phyloP scores from a whole-genome alignment of 352 stramenopile genomes.

The Phytopythium oedochilum region DNA sequence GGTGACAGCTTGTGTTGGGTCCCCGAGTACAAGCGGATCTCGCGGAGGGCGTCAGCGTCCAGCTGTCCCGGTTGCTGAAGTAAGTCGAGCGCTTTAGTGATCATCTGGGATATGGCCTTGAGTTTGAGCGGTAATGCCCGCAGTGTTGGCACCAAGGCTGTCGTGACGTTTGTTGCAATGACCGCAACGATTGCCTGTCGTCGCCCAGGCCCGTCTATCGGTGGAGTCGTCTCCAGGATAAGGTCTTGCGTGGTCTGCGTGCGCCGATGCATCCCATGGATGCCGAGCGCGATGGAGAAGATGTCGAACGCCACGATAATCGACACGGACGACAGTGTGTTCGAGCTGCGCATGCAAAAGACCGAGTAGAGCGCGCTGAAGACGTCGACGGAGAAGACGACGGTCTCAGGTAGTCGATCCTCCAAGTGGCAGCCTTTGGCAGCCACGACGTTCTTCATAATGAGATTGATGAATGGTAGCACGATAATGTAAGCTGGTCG shows the following conservation, averaged over 20 bases:
- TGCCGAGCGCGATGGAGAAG: conserved; percentile 9
- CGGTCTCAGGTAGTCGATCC: conserved; percentile 18
- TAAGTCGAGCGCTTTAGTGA: conserved; percentile 11
- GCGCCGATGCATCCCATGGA: conserved; percentile 17
- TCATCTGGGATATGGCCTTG: conserved; percentile 10
- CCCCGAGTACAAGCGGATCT: conserved; percentile 22
- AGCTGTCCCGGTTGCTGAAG: conserved; percentile 19
- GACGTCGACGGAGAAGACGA: conserved; percentile 31
- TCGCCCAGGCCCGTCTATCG: conserved; percentile 1
- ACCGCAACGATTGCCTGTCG: background rate
- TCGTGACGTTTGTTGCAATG: background rate
- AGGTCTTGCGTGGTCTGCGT: conserved; percentile 11
- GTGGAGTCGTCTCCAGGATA: conserved; percentile 13
- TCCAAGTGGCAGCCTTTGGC: conserved; percentile 18
- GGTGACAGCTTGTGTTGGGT: conserved; percentile 13
- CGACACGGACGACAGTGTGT: conserved; percentile 16
- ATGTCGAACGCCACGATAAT: conserved; percentile 15
- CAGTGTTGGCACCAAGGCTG: background rate
- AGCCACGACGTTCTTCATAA: conserved; percentile 32
- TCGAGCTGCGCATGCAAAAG: conserved; percentile 26
- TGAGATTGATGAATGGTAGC: conserved; percentile 28
- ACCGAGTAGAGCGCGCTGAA: conserved; percentile 36
- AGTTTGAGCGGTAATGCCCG: background rate
- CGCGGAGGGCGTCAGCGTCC: conserved; percentile 8
- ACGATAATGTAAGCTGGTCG: conserved; percentile 18